These are phyloP conservation scores for Acanthamoeba sp. DNA, from an alignment of 208 protist species.

Conservation along the genomic window DNA sequence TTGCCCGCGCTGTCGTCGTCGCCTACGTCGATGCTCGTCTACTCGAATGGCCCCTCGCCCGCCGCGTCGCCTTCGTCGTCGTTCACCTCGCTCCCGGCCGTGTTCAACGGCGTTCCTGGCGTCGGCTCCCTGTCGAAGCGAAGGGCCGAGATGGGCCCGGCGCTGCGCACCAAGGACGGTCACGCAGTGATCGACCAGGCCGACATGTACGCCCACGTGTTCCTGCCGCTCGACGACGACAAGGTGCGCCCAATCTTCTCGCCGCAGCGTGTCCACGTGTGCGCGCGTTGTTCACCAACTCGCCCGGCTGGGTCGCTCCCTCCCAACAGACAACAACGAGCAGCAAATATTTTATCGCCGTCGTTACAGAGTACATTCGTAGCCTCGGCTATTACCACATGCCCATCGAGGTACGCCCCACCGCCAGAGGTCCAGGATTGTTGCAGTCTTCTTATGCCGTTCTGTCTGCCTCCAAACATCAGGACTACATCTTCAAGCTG, in stretches of 20 bases:
- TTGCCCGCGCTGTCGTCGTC: neutral
- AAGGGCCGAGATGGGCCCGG: slow-evolving; percentile 13
- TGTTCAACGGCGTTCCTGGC: neutral
- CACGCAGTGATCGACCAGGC: slow-evolving; percentile 70
- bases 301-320: no score
- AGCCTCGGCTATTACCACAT: slow-evolving; percentile 69
- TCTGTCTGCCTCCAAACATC: no score
- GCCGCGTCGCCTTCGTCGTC: neutral
- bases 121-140: neutral
- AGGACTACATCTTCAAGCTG: slow-evolving; percentile 68
- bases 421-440: no score
- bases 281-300: no score
- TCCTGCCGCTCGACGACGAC: slow-evolving; percentile 62
- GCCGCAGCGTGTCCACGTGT: neutral
- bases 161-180: slow-evolving; percentile 45
- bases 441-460: no score
- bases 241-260: neutral
- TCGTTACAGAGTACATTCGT: slow-evolving; percentile 81
- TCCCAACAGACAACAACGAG: neutral
- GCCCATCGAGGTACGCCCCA: slow-evolving; percentile 48
- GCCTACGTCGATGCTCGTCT: neutral
- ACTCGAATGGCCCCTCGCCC: neutral
- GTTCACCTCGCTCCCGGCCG: neutral
- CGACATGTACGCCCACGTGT: slow-evolving; percentile 76
- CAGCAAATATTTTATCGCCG: slow-evolving; percentile 71